Evolutionary conservation across 2,329 filamentous ascomycete genomes (phyloP), one percentile per base, ranked within the genome.

Genomic region (Teratosphaeriaceae sp.): DNA sequence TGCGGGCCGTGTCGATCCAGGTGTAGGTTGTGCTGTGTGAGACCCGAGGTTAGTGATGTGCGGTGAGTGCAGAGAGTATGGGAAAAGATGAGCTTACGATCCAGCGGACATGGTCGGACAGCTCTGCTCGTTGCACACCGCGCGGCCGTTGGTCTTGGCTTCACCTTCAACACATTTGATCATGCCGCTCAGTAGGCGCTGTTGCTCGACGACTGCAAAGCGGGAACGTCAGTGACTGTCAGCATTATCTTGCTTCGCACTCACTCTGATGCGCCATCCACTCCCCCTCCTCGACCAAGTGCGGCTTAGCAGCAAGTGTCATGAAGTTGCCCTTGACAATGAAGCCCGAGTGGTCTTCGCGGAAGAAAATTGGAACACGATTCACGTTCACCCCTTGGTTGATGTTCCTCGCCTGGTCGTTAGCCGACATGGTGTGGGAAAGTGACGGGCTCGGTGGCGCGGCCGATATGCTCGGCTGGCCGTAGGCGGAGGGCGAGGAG

Each of bases 281-380:
- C 67, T 97, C 90, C 53, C 88, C 90, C 62, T 88, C 81, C 59
- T 96, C 90, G 35, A 96, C 86, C 44, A 92, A 89, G 71, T 90
- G 89, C 18, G 90, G 90, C 61, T 89, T 84, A 38, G 88, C 88
- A 58, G 89, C 94, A 47, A 97, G 70, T 9, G 90, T 96, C 83
- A 95, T 88, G 63, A 97, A 96, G 70, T 96, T 97, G 46, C 90
- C 90, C 71, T 90, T 94, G 59, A 96, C 89, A 52, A 95, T 94
- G 59, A 94, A 81, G 62, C 84, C 85, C 42, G 85, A 82, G 61
- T 86, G 84, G 48, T 79, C 70, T 43, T 83, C 76, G 58, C 85
- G 83, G 58, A 88, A 79, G 80, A 85, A 88, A 48, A 86, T 69
- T 13, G 85, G 85, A 30, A 78, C 75, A 46, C 82, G 82, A 46